Conservation (phyloP, 129 eudicot genomes). For the Dittrichia graveolens region DNA sequence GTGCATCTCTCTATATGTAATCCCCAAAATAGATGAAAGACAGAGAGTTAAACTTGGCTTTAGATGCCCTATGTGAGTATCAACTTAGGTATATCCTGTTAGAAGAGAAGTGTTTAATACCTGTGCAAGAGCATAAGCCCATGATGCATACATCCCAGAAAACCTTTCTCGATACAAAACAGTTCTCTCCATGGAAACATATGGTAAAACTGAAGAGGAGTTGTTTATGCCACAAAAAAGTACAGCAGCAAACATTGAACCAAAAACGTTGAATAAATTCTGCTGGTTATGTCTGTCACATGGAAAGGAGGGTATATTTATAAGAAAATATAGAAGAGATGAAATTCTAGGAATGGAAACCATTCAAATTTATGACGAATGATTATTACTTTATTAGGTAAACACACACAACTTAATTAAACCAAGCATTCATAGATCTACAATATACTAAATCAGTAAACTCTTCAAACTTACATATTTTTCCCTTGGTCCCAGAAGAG, state of each 20-base stretch:
- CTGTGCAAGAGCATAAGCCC: conserved; percentile 79
- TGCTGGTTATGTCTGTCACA: conserved; percentile 56
- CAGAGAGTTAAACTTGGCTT: background rate
- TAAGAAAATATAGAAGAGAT: background rate
- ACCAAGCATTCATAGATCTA: background rate
- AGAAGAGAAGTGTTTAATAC: conserved; percentile 21
- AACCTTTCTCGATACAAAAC: conserved; percentile 64
- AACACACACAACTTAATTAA: background rate
- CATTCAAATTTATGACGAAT: background rate
- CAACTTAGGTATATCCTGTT: no score
- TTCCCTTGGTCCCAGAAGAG: conserved; percentile 65
- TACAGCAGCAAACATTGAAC: conserved; percentile 51
- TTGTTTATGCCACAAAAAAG: conserved; percentile 62
- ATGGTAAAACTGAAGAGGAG: conserved; percentile 46
- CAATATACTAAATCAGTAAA: background rate
- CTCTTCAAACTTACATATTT: conserved; percentile 51
- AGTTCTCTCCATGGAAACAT: conserved; percentile 52
- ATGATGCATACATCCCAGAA: conserved; percentile 74
- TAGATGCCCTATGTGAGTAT: background rate
- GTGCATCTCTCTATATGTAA: no score
- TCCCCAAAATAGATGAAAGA: no score
- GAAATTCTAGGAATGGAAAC: background rate
- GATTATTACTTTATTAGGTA: background rate
- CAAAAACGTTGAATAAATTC: conserved; percentile 54
- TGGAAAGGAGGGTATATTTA: background rate